Conservation (phyloP, 441 rosid species). For the Brassica balearica region DNA sequence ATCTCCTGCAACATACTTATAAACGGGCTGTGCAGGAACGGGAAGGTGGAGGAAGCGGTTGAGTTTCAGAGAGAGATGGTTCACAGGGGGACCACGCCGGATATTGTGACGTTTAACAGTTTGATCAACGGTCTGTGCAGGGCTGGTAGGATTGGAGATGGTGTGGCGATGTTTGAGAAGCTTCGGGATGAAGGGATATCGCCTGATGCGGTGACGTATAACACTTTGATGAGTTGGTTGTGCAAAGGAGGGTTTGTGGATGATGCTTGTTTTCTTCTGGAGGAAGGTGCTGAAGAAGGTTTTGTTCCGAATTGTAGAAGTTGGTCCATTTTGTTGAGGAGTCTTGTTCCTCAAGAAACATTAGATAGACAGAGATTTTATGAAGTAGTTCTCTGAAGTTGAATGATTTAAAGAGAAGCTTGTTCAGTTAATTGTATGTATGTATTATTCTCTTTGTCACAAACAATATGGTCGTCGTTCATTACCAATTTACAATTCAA, state of each 20-base stretch:
- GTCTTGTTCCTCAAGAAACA: conserved; percentile 37
- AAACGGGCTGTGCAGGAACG: conserved; percentile 63
- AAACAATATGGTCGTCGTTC: too few relatives aligned
- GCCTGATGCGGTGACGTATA: conserved; percentile 81
- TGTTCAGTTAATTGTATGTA: too few relatives aligned
- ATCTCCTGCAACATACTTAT: conserved; percentile 81
- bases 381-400: conserved; percentile 14
- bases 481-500: too few relatives aligned
- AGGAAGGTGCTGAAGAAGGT: conserved; percentile 57
- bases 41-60: conserved; percentile 66
- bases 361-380: conserved; percentile 22
- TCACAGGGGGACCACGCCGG: conserved; percentile 69
- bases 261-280: conserved; percentile 67
- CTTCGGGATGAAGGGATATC: conserved; percentile 67
- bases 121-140: conserved; percentile 82
- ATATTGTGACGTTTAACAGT: conserved; percentile 79
- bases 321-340: conserved; percentile 68
- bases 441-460: too few relatives aligned
- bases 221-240: conserved; percentile 78
- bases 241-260: conserved; percentile 64
- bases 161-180: conserved; percentile 64
- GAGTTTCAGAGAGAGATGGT: conserved; percentile 77
- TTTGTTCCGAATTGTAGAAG: conserved; percentile 67
- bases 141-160: conserved; percentile 63
- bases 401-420: neutral